Percentiles rank a stretch among this genome's conserved stretches.
These are phyloP conservation scores for Aspergillus sp. DNA, from an alignment of 2,329 filamentous ascomycete species.

Conservation along the genomic window DNA sequence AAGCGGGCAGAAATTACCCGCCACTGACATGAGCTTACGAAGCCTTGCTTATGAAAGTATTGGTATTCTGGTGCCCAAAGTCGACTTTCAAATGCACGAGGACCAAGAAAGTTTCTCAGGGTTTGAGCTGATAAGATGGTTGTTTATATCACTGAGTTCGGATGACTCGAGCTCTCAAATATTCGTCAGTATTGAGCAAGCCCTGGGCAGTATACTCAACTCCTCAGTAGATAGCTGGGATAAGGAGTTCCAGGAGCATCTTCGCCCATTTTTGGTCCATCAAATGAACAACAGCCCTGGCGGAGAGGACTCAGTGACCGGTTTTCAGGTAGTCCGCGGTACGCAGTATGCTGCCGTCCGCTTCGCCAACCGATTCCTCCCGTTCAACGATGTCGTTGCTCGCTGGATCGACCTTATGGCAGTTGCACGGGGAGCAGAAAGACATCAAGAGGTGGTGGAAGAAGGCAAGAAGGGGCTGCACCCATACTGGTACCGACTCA, in stretches of 20 bases:
- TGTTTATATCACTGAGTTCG: slow-evolving; percentile 78
- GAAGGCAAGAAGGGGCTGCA: slow-evolving; percentile 88
- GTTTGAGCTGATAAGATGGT: slow-evolving; percentile 63
- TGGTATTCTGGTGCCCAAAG: slow-evolving; percentile 65
- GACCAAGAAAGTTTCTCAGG: slow-evolving; percentile 44
- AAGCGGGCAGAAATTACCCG: slow-evolving; percentile 52
- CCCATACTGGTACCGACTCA: slow-evolving; percentile 66
- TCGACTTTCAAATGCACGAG: slow-evolving; percentile 35
- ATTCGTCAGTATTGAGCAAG: slow-evolving; percentile 84
- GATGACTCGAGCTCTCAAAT: slow-evolving; percentile 72
- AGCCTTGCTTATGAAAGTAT: slow-evolving; percentile 88
- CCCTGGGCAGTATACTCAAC: slow-evolving; percentile 73
- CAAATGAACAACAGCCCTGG: slow-evolving; percentile 59
- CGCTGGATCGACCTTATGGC: slow-evolving; percentile 89
- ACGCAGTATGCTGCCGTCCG: slow-evolving; percentile 79
- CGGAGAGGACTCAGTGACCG: slow-evolving; percentile 37
- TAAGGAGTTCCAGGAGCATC: slow-evolving; percentile 38
- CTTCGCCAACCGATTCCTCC: slow-evolving; percentile 84
- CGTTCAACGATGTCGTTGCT: slow-evolving; percentile 72
- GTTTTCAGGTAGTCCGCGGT: slow-evolving; percentile 59
- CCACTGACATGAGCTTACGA: slow-evolving; percentile 65
- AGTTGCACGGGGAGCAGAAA: slow-evolving; percentile 59
- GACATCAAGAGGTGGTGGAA: slow-evolving; percentile 80
- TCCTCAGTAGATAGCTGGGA: slow-evolving; percentile 51
- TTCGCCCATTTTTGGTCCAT: slow-evolving; percentile 61